These are phyloP conservation scores for Cordyceps militaris DNA, from an alignment of 2,329 filamentous ascomycete genomes.

Conservation along the genomic window DNA sequence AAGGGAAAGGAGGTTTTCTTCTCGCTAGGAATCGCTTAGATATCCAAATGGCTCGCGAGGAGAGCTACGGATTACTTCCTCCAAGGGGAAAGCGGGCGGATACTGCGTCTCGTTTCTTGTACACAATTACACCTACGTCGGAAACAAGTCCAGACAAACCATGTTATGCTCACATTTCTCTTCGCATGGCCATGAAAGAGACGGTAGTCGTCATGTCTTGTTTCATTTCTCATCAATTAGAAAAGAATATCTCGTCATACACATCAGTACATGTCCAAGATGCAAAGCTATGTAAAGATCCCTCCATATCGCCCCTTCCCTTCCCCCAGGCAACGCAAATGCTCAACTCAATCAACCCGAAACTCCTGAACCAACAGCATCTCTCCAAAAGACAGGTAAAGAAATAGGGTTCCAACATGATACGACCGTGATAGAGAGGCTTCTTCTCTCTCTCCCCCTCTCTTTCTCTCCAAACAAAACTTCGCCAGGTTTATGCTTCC, in stretches of 20 bases:
- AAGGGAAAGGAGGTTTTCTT: not conserved
- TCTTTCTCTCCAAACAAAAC: not conserved
- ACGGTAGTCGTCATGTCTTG: not conserved
- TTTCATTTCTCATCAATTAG: not conserved
- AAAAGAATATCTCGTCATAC: not conserved
- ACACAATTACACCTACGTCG: not conserved
- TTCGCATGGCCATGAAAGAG: not conserved
- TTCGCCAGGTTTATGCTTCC: not conserved
- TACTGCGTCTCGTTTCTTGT: not conserved
- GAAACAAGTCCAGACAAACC: not conserved
- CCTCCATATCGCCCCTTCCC: not conserved
- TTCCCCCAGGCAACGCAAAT: too few species aligned
- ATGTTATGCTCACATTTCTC: not conserved
- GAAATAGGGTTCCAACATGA: too few species aligned
- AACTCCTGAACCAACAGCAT: too few species aligned
- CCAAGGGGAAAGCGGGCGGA: not conserved
- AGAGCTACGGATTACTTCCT: not conserved
- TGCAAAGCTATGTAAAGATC: not conserved
- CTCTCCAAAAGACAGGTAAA: too few species aligned
- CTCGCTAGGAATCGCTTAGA: not conserved
- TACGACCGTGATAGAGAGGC: not conserved
- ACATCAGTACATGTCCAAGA: not conserved
- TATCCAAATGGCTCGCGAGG: not conserved
- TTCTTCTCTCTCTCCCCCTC: too few species aligned
- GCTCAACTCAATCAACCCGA: too few species aligned